Evolutionary conservation across 1,284 basidiomycete species (phyloP), one percentile per base, ranked within the genome.

Genomic region (Cryptococcus sp.): DNA sequence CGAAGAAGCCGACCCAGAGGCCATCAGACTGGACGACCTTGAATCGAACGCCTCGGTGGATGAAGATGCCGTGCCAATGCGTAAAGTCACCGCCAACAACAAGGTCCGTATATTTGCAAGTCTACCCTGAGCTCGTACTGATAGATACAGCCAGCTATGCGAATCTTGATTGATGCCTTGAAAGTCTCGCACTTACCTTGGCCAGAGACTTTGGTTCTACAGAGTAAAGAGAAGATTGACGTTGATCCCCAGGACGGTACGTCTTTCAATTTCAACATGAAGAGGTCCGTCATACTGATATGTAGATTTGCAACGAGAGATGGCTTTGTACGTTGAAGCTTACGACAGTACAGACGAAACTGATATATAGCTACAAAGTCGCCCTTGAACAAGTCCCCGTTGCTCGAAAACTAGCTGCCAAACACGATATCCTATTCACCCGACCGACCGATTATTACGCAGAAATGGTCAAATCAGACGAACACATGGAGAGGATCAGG

Each of bases 381-480:
- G 91, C 93, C 1, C 79, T 98, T 0, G 85, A 92, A 61, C 79
- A 85, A 31, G 91, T 88, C 10, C 82, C 86, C 45, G 76, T 81
- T 37, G 92, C 91, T 0, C 85, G 84, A 46, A 71, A 81, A 19
- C 83, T 90, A 25, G 89, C 90, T 44, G 75, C 79, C 31, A 85
- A 87, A 64, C 80, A 82, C 43, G 75, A 76, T 41, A 81, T 94
- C 59, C 85, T 91, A 1, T 98, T 97, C 76, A 86, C 87, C 10
- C 86, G 96, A n/a, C 94, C 94, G 0, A 65, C 82, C 0, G 96
- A 98, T 77, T 98, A 92, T 75, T 98, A 97, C 66, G 94, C 94
- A 19, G 94, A 98, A 78, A 98, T 98, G 94, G 87, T 98, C 66
- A 98, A 98, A 78, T 87, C 86, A 23, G 96, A 98, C 68, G 81